These are phyloP conservation scores for Pulveroboletus sp. DNA, from an alignment of 768 basidiomycete genomes.

Conservation along the genomic window DNA sequence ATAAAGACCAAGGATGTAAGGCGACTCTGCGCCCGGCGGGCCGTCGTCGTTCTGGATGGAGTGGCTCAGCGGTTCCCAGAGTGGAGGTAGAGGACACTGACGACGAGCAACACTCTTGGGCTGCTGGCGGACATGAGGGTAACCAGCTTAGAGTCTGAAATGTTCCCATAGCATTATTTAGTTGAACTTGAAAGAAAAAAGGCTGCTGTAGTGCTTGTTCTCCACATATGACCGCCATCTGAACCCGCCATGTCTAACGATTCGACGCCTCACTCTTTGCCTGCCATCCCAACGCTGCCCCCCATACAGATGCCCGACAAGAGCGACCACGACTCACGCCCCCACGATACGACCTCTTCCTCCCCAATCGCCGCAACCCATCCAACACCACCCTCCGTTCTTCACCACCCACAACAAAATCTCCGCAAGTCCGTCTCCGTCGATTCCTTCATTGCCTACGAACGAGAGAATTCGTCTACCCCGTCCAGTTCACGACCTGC, in stretches of 20 bases:
- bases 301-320: conserved; percentile 43
- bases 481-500: conserved; percentile 34
- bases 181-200: conserved; percentile 14
- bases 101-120: conserved; percentile 43
- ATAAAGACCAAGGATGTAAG: conserved; percentile 73
- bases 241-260: conserved; percentile 19
- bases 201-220: neutral
- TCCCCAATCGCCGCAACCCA: conserved; percentile 29
- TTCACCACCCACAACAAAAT: conserved; percentile 25
- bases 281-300: conserved; percentile 41
- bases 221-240: conserved; percentile 13
- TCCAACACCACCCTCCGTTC: conserved; percentile 16
- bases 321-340: conserved; percentile 21
- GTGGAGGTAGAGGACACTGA: conserved; percentile 23
- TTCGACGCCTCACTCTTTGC: conserved; percentile 27
- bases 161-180: conserved; percentile 27
- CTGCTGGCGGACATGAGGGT: conserved; percentile 8
- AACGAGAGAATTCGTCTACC: conserved; percentile 34
- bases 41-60: conserved; percentile 76
- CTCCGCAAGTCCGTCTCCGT: conserved; percentile 77
- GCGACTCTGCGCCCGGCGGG: conserved; percentile 70
- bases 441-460: conserved; percentile 64
- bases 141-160: conserved; percentile 5
- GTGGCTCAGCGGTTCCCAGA: neutral
- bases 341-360: conserved; percentile 42